Conservation (phyloP, 495 filamentous ascomycete species). For the Tuber calosporum region DNA sequence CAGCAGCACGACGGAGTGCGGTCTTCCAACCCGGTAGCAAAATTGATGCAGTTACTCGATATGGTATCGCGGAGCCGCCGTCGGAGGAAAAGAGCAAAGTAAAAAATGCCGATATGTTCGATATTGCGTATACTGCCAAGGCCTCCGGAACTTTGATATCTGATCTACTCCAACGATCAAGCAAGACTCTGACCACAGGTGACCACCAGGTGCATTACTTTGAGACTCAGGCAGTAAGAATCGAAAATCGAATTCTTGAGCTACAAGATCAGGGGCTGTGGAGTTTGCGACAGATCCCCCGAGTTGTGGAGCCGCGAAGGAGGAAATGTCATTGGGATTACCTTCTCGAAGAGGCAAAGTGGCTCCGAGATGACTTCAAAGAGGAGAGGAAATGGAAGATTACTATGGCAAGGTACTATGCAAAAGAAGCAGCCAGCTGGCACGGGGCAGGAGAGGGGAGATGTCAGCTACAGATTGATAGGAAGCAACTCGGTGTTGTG, state of each 20-base stretch:
- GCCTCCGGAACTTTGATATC: conserved; percentile 23
- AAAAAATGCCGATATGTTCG: conserved; percentile 35
- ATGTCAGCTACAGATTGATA: conserved; percentile 30
- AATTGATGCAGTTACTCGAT: conserved; percentile 39
- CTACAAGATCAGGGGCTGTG: conserved; percentile 82
- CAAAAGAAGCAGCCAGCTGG: conserved; percentile 35
- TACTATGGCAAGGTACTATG: conserved; percentile 54
- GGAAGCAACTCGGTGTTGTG: conserved; percentile 28
- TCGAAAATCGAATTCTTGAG: conserved; percentile 75
- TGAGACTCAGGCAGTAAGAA: conserved; percentile 75
- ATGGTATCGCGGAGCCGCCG: conserved; percentile 35
- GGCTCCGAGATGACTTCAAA: conserved; percentile 92
- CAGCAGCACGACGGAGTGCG: conserved; percentile 33
- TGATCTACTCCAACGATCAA: conserved; percentile 35
- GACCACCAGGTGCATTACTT: conserved; percentile 42
- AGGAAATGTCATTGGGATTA: conserved; percentile 75
- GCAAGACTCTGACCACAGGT: conserved; percentile 37
- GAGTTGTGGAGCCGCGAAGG: conserved; percentile 67
- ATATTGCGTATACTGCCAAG: conserved; percentile 35
- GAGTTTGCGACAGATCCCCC: conserved; percentile 80
- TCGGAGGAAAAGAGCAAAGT: conserved; percentile 27
- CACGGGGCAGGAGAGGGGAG: conserved; percentile 22
- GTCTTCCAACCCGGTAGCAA: conserved; percentile 36
- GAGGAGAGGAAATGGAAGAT: conserved; percentile 93
- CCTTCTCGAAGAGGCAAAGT: conserved; percentile 82